These are phyloP conservation scores for Trichoderma endophyticum DNA, from an alignment of 2,329 filamentous ascomycete species.

Conservation along the genomic window DNA sequence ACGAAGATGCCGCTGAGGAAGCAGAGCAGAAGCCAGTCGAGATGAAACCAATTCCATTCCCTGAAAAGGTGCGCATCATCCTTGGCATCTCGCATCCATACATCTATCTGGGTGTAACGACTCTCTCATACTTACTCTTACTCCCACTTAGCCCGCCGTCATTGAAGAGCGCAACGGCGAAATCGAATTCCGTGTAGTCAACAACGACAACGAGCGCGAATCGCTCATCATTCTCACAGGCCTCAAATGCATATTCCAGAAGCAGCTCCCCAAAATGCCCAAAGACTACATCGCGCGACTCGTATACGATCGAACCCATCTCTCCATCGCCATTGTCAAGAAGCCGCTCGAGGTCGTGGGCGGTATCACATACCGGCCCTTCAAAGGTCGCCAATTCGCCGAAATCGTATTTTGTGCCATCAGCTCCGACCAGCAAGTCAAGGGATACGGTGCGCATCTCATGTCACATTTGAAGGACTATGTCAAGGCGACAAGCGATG, in stretches of 20 bases:
- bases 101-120: too few relatives aligned
- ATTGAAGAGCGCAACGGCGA: constrained; percentile 90
- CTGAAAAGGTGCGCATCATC: constrained; percentile 69
- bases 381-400: constrained; percentile 86
- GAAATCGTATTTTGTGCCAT: constrained; percentile 99
- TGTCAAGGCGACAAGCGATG: constrained; percentile 91
- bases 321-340: constrained; percentile 97
- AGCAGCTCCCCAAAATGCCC: constrained; percentile 97
- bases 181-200: constrained; percentile 96
- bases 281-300: constrained; percentile 98
- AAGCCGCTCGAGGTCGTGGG: constrained; percentile 93
- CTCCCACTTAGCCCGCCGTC: constrained; percentile 65
- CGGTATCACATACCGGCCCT: constrained; percentile 94
- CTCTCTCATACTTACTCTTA: not conserved
- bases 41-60: constrained; percentile 73
- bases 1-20: constrained; percentile 28
- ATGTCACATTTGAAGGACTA: constrained; percentile 99
- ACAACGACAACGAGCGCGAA: constrained; percentile 86
- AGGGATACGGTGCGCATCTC: constrained; percentile 94
- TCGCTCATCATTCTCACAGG: constrained; percentile 93
- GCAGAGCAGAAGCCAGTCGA: constrained; percentile 43
- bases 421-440: constrained; percentile 96
- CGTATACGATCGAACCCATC: constrained; percentile 93
- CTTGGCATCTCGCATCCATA: not conserved
- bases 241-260: constrained; percentile 96